Base-by-base conservation (phyloP, 164 flowering plant species). In the Vitis rotundifolia region DNA sequence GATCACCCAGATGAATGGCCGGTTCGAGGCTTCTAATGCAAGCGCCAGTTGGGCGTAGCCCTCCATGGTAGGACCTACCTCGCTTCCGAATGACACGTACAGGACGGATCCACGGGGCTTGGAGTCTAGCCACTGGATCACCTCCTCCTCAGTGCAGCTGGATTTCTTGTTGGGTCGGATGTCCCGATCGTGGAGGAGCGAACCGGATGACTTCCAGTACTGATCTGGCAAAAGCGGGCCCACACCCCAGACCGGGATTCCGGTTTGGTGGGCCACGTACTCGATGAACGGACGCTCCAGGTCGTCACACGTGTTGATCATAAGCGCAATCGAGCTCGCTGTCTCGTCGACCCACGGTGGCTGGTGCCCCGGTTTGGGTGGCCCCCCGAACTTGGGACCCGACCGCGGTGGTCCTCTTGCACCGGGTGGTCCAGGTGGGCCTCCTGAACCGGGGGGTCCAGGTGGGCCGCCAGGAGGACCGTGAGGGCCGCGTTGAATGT, bases 211-310 rank as follows among this genome's bases (percentile, higher is more conserved):
- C 9, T 58, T 74, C 90, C 91, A 91, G 59, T 76, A 89, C 48
- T 78, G 70, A 8, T 79, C 83, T 1, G 92, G 94, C 61, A 88
- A 60, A 9, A 91, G 81, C 3, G 92, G 97, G 9, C 94, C 91
- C 8, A 89, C 85, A 1, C 90, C 85, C 77, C 79, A 82, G 3
- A 86, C 87, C 18, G 91, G 90, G 49, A 73, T 77, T 3, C 77
- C 79, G 0, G 74, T 72, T 49, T 77, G 73, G 8, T 53, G 52
- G 0, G 81, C 77, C 9, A 91, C 5, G 78, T 85, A 85, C 2
- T 79, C 74, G 2, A 91, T 48, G 48, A 86, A 87, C 12, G 81
- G 84, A 53, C 77, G 68, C 68, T 88, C 94, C 3, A 89, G 79
- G 54, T 79, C 88, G n/a, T 76, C 78, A 69, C 87, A 86, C 65